Evolutionary conservation across 257 asterid genomes (phyloP), one percentile per base, ranked within the genome.

Genomic region (Petrea volubilis): DNA sequence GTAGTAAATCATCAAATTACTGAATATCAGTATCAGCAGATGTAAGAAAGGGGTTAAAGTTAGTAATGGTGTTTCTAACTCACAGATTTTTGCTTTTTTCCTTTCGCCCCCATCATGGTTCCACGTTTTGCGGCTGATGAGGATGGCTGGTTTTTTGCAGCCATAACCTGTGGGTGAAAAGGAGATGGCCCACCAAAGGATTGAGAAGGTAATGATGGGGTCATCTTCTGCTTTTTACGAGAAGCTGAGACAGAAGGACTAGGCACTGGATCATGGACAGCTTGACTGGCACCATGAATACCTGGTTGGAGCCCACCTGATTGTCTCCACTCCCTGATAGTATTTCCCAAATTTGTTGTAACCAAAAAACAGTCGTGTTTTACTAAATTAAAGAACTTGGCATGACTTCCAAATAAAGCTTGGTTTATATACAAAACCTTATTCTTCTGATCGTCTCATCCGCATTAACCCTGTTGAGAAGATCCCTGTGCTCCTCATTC

Each of bases 401-500:
- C 7, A 64, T 64, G 43, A 70, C 33, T 71, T 56, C 73, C 64
- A 9, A 72, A 61, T 40, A 58, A 51, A 50, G 11, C n/a, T 46
- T 63, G 43, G 17, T 52, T 46, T 50, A 70, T 38, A 40, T 13
- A 56, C 66, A 73, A 70, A 62, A 93, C 98, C 98, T 93, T 84
- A 90, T 90, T 83, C 80, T 76, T 81, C 84, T 75, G 69, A 93
- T 85, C 38, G 91, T 82, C 41, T 90, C 97, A 63, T 93, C 98
- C n/a, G 82, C 79, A 77, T 85, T 86, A 74, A 90, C 96, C 80
- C 89, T 83, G 75, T 83, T 75, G 67, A 90, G 95, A 72, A 93
- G 95, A 72, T 86, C 95, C 71, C 92, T 83, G 77, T 93, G 96
- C 72, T 93, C 98, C 82, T 93, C 97, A 70, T 93, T 88, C 64